Base-by-base conservation (phyloP, 768 basidiomycete genomes). In the Hygrocybe coccinea region DNA sequence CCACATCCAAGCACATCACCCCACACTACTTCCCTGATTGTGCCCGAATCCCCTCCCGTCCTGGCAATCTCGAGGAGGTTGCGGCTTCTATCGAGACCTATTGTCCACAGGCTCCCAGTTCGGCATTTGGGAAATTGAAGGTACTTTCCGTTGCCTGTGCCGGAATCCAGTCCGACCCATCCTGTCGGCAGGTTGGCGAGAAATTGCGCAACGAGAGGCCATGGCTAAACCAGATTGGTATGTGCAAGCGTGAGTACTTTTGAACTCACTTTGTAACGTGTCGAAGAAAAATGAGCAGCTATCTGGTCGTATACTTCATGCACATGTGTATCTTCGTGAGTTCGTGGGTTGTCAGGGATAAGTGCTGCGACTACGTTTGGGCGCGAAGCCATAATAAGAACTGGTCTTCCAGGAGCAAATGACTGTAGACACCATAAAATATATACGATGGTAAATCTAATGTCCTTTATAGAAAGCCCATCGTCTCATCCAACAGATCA, bases 71-170 rank as follows among this genome's bases (percentile, higher is more conserved):
- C 69, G n/a, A 97, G 74, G 39, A 97, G 73, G 58, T 87, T 92
- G 37, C 74, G 68, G 65, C 91, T 94, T 63, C 87, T 79, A 71
- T 97, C 94, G 21, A 97, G 74, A 1, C 92, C 93, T 39, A 97
- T 76, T 15, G 89, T 93, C 76, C 85, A 80, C 48, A 86, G 68
- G 24, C 77, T 77, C 1, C 73, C 73, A 5, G 83, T 83, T 14
- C 81, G 76, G 48, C 89, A 83, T 1, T 70, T 59, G 5, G 89
- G 87, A 1, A 91, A 71, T 2, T 89, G 86, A 1, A 98, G 81
- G 72, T 98, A 98, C 78, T 99, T 98, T 44, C 97, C 97, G 62
- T 99, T 99, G 1, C 97, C 97, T 22, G 92, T 92, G 5, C 97
- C 97, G 22, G 91, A 89, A 69, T 99, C 97, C 22, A 99, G 78